A percentile compares a stretch with the other conserved stretches of the same genome.
These are phyloP conservation scores for Emiliania huxleyi DNA, from an alignment of 78 protist species.

Conservation along the genomic window DNA sequence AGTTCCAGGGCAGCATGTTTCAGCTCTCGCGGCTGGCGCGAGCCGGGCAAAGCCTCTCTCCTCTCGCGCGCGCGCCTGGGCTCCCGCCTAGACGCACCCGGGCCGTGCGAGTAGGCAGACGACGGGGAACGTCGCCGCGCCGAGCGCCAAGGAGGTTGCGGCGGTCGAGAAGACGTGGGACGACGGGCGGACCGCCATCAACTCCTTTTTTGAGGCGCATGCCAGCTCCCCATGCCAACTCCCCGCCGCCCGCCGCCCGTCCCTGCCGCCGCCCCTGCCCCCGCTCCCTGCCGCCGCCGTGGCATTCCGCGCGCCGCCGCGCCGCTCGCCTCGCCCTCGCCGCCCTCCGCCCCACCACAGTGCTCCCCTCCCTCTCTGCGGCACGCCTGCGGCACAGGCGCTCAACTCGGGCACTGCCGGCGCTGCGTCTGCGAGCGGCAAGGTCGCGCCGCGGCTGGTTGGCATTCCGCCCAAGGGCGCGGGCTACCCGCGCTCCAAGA, in stretches of 20 bases:
- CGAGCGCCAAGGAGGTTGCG: neutral
- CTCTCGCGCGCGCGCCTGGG: too few relatives aligned
- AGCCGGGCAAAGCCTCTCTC: too few relatives aligned
- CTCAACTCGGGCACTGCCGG: neutral
- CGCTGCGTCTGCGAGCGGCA: neutral
- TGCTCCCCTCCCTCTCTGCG: too few relatives aligned
- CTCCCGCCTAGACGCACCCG: too few relatives aligned
- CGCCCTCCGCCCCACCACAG: too few relatives aligned
- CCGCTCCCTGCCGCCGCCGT: too few relatives aligned
- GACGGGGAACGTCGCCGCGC: neutral
- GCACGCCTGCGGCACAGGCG: too few relatives aligned
- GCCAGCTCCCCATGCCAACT: neutral
- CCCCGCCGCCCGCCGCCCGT: neutral
- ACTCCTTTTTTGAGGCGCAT: neutral
- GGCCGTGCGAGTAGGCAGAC: neutral
- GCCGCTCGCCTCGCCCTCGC: too few relatives aligned
- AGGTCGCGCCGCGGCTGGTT: too few relatives aligned
- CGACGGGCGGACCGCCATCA: neutral
- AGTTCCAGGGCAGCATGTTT: neutral
- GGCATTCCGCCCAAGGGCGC: neutral
- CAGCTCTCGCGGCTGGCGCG: neutral
- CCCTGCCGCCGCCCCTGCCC: neutral
- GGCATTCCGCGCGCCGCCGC: too few relatives aligned
- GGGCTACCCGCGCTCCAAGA: conserved; percentile 17
- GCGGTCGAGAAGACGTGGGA: neutral